A percentile compares a stretch with the other conserved stretches of the same genome.
Evolutionary conservation across 169 alveolate genomes (phyloP).

Genomic region (Cryptosporidium meleagridis): DNA sequence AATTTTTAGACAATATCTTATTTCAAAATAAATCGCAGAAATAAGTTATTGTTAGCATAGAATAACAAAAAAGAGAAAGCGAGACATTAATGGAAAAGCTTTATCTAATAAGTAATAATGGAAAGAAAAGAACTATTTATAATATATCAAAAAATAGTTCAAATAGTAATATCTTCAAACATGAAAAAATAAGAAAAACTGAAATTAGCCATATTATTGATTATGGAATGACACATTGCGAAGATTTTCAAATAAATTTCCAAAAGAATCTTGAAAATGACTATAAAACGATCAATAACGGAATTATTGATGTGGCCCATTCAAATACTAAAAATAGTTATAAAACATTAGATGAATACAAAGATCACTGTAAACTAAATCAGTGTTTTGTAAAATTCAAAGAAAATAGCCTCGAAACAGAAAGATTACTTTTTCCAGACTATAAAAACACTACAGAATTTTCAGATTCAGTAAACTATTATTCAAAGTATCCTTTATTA

Average conservation of each 20-base stretch:
- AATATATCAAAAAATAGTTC: conserved; percentile 8
- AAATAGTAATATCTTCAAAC: neutral
- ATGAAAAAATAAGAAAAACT: conserved; percentile 18
- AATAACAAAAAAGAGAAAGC: neutral
- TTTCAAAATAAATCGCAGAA: neutral
- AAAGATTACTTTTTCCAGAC: neutral
- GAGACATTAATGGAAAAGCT: neutral
- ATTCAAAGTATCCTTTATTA: neutral
- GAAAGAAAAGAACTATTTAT: neutral
- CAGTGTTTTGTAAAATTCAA: neutral
- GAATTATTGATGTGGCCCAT: neutral
- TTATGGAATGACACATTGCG: neutral
- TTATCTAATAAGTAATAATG: neutral
- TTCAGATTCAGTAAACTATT: neutral
- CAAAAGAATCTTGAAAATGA: neutral
- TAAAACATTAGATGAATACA: neutral
- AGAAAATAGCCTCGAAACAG: neutral
- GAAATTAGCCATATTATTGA: neutral
- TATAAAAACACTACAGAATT: neutral
- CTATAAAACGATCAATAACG: neutral
- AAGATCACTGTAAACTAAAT: neutral
- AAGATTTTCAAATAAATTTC: neutral
- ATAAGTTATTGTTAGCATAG: neutral
- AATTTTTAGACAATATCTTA: neutral
- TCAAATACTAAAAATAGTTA: neutral